Evolutionary conservation across 2,329 filamentous ascomycete species (phyloP).

Genomic region (Catunica adiposa): DNA sequence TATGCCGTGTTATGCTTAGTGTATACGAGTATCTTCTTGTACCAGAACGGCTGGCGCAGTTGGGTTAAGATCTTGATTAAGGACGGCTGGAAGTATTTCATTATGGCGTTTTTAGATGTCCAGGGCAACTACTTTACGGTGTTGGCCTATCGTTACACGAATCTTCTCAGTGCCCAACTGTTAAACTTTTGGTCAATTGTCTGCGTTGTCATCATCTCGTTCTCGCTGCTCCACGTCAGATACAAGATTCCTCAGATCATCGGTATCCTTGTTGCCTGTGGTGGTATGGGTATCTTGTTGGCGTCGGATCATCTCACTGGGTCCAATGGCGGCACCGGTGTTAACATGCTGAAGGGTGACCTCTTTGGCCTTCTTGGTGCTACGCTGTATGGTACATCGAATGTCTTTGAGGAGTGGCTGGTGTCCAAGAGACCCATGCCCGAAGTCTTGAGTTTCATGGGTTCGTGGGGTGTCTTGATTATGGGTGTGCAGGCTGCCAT

Average conservation of each 20-base stretch:
- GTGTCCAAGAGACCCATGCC: conserved; percentile 76
- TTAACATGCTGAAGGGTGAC: conserved; percentile 75
- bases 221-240: conserved; percentile 66
- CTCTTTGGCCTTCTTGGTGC: conserved; percentile 81
- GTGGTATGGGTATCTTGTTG: conserved; percentile 75
- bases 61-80: conserved; percentile 46
- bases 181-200: conserved; percentile 99
- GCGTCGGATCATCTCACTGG: conserved; percentile 75
- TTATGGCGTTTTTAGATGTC: conserved; percentile 84
- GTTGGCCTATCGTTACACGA: conserved; percentile 82
- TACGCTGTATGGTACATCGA: conserved; percentile 77
- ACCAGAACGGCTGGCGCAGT: conserved; percentile 58
- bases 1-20: conserved; percentile 71
- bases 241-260: conserved; percentile 75
- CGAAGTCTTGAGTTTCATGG: conserved; percentile 84
- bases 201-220: conserved; percentile 72
- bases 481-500: conserved; percentile 82
- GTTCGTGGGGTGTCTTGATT: conserved; percentile 75
- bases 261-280: conserved; percentile 81
- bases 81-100: conserved; percentile 86
- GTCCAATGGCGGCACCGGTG: conserved; percentile 47
- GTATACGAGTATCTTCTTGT: conserved; percentile 66
- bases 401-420: conserved; percentile 88
- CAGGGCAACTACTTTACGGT: conserved; percentile 98
- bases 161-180: conserved; percentile 79